A percentile compares a stretch with the other conserved stretches of the same genome.
phyloP scores from a whole-genome alignment of 2,329 filamentous ascomycete species.

The Colletotrichum sp. region DNA sequence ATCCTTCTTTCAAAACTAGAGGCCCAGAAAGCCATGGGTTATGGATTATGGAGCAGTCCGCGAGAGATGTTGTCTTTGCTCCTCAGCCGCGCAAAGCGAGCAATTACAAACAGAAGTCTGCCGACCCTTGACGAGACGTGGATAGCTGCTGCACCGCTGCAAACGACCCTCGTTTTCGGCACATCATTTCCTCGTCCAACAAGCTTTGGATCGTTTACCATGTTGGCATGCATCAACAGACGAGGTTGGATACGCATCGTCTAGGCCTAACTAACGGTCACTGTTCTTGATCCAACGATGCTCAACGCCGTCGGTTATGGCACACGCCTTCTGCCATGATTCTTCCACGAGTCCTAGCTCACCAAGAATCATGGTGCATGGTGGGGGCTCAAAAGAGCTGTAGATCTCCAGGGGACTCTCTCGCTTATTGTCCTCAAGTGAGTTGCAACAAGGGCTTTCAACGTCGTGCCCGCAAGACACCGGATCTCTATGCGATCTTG shows the following conservation, averaged over 20 bases:
- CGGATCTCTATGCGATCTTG: not conserved
- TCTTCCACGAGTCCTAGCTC: not conserved
- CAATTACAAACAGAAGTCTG: not conserved
- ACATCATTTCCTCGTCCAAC: not conserved
- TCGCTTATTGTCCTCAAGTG: not conserved
- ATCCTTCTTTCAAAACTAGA: not conserved
- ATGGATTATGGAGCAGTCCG: not conserved
- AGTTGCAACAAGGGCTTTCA: not conserved
- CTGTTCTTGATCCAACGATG: not conserved
- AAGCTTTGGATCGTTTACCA: not conserved
- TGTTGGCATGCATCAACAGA: not conserved
- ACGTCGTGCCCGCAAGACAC: not conserved
- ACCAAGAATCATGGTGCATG: not conserved
- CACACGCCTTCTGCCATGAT: not conserved
- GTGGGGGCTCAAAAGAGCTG: not conserved
- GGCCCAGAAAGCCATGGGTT: not conserved
- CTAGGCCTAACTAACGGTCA: not conserved
- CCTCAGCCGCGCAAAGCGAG: not conserved
- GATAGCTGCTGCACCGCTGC: not conserved
- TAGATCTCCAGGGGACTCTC: conserved; percentile 3
- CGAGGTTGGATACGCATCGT: not conserved
- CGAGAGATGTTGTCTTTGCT: not conserved
- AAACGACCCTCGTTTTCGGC: not conserved
- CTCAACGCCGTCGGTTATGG: not conserved
- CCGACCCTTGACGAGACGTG: not conserved